Percentiles rank a stretch among this genome's conserved stretches.
These are phyloP conservation scores for Asterionellopsis glacialis DNA, from an alignment of 108 stramenopile species.

Conservation along the genomic window DNA sequence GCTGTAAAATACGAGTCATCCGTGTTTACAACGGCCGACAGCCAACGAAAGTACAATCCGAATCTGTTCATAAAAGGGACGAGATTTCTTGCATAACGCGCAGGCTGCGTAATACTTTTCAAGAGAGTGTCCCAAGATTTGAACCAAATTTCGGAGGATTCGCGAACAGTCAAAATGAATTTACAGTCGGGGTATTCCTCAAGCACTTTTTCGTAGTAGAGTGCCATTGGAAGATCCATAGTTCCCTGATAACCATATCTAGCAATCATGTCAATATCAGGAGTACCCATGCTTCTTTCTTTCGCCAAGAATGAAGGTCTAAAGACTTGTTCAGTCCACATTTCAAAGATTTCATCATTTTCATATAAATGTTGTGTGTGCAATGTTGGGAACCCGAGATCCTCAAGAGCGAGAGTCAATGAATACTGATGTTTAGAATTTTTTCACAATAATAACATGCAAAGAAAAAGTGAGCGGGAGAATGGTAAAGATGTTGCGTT, in stretches of 20 bases:
- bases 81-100: slow-evolving; percentile 37
- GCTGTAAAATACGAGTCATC: slow-evolving; percentile 49
- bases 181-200: slow-evolving; percentile 72
- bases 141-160: slow-evolving; percentile 73
- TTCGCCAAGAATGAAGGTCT: slow-evolving; percentile 38
- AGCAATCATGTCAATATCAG: slow-evolving; percentile 49
- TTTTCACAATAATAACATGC: background rate
- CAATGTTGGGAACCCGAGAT: slow-evolving; percentile 60
- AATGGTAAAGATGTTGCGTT: background rate
- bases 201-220: slow-evolving; percentile 61
- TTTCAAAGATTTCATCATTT: slow-evolving; percentile 43
- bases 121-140: slow-evolving; percentile 64
- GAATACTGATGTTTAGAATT: slow-evolving; percentile 48
- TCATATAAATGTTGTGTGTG: slow-evolving; percentile 84
- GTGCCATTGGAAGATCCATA: slow-evolving; percentile 69
- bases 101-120: slow-evolving; percentile 52
- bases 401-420: slow-evolving; percentile 66
- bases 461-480: background rate
- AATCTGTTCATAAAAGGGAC: slow-evolving; percentile 47
- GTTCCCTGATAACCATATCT: slow-evolving; percentile 55
- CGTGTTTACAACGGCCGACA: slow-evolving; percentile 62
- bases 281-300: slow-evolving; percentile 37
- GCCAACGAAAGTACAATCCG: slow-evolving; percentile 67
- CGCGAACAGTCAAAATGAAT: slow-evolving; percentile 70
- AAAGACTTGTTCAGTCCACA: slow-evolving; percentile 54